phyloP scores from a whole-genome alignment of 768 basidiomycete species.

The Boletellus ananiceps region DNA sequence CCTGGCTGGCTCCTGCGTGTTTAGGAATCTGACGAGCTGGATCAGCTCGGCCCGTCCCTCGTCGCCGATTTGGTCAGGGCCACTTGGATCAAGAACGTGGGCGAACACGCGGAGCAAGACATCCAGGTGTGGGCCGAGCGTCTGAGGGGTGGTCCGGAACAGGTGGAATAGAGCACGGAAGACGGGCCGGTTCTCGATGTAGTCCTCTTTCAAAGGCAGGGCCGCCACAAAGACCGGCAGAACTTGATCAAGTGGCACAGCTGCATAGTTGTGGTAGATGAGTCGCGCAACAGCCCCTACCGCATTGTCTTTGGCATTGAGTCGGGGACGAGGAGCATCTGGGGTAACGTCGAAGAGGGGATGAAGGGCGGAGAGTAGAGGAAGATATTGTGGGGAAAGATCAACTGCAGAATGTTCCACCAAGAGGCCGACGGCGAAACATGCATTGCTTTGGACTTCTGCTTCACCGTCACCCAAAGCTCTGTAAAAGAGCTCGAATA shows the following conservation, averaged over 20 bases:
- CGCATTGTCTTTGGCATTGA: conserved; percentile 97
- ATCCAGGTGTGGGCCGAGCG: conserved; percentile 73
- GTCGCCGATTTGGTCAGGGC: conserved; percentile 72
- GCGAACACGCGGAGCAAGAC: conserved; percentile 74
- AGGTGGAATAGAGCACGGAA: conserved; percentile 88
- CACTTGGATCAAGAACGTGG: conserved; percentile 73
- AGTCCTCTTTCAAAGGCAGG: conserved; percentile 85
- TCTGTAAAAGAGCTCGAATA: conserved; percentile 80
- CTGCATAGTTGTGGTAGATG: conserved; percentile 71
- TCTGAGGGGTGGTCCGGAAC: conserved; percentile 69
- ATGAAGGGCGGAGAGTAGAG: conserved; percentile 72
- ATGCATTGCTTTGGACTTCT: conserved; percentile 96
- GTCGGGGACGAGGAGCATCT: conserved; percentile 55
- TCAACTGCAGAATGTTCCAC: conserved; percentile 83
- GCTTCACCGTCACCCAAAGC: conserved; percentile 79
- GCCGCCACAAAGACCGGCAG: conserved; percentile 78
- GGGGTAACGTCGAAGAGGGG: conserved; percentile 71
- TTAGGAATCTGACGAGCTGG: conserved; percentile 65
- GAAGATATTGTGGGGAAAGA: conserved; percentile 74
- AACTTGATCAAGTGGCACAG: conserved; percentile 86
- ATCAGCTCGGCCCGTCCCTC: conserved; percentile 76
- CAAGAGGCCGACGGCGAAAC: conserved; percentile 89
- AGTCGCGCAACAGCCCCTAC: conserved; percentile 87
- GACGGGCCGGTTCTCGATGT: conserved; percentile 83
- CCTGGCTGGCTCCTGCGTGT: conserved; percentile 69